A percentile compares a stretch with the other conserved stretches of the same genome.
phyloP scores from a whole-genome alignment of 345 rosid genomes.

The Dipteronia sinensis region DNA sequence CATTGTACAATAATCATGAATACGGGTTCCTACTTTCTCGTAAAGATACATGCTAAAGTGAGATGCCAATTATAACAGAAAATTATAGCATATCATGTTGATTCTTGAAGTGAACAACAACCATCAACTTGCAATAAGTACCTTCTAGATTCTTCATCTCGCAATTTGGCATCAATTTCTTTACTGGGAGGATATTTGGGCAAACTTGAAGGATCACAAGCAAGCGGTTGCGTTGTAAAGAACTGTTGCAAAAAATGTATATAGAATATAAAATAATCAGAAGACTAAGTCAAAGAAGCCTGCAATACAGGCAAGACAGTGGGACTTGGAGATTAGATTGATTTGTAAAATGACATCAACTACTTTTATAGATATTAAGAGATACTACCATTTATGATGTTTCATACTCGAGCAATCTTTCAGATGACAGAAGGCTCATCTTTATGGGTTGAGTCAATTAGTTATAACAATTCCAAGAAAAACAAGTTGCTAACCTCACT shows the following conservation, averaged over 20 bases:
- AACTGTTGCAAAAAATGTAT: constrained; percentile 46
- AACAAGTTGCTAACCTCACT: constrained; percentile 62
- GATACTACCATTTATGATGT: background rate
- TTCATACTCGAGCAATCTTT: background rate
- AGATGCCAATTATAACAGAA: constrained; percentile 6
- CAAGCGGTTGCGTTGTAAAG: constrained; percentile 68
- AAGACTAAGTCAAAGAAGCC: constrained; percentile 6
- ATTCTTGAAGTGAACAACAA: background rate
- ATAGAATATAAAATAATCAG: background rate
- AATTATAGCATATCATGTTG: background rate
- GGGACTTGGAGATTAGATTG: no score
- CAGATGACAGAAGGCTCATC: background rate
- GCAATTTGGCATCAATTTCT: constrained; percentile 88
- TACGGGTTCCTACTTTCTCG: background rate
- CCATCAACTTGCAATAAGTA: constrained; percentile 26
- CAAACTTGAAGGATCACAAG: constrained; percentile 90
- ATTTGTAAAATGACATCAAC: background rate
- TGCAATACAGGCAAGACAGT: background rate
- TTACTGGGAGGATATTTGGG: constrained; percentile 97
- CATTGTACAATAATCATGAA: background rate
- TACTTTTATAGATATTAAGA: background rate
- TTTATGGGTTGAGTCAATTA: background rate
- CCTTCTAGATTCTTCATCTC: constrained; percentile 83
- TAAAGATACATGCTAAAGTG: constrained; percentile 3
- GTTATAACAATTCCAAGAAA: constrained; percentile 1